These are phyloP conservation scores for Elaeis oleifera DNA, from an alignment of 202 grass and related monocot genomes.

Conservation along the genomic window DNA sequence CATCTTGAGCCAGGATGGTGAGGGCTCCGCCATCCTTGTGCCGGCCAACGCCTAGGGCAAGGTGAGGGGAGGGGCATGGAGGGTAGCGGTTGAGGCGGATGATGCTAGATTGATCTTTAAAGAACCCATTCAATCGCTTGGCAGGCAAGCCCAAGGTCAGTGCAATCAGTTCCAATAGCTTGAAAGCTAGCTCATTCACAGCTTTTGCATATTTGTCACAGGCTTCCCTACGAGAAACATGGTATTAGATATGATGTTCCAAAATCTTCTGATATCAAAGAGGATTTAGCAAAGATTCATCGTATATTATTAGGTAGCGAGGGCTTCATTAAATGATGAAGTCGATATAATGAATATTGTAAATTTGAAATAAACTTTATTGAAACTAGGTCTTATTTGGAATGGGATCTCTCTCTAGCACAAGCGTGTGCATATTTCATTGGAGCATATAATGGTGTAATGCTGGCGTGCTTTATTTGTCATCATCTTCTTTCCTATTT, in stretches of 20 bases:
- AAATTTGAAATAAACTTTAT: too few species aligned
- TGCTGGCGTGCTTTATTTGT: too few species aligned
- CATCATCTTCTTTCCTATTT: too few species aligned
- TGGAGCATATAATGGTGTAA: too few species aligned
- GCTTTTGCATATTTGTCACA: conserved; percentile 37
- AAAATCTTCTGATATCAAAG: too few species aligned
- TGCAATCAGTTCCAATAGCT: conserved; percentile 60
- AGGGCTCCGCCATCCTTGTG: conserved; percentile 78
- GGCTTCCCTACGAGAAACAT: conserved; percentile 27
- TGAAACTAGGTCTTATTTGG: too few species aligned
- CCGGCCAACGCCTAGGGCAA: conserved; percentile 61
- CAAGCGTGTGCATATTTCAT: too few species aligned
- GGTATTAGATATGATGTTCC: background rate
- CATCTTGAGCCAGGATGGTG: conserved; percentile 71
- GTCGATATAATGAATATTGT: too few species aligned
- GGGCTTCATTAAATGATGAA: too few species aligned
- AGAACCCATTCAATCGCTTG: conserved; percentile 50
- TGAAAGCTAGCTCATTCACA: conserved; percentile 45
- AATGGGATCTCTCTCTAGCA: too few species aligned
- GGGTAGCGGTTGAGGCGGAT: conserved; percentile 78
- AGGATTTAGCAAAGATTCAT: too few species aligned
- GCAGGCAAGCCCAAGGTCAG: conserved; percentile 44
- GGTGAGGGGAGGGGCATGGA: conserved; percentile 61
- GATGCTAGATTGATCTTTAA: conserved; percentile 45
- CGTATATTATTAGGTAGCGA: too few species aligned